These are phyloP conservation scores for Macrolepiota dolichaula DNA, from an alignment of 768 basidiomycete genomes.

Conservation along the genomic window DNA sequence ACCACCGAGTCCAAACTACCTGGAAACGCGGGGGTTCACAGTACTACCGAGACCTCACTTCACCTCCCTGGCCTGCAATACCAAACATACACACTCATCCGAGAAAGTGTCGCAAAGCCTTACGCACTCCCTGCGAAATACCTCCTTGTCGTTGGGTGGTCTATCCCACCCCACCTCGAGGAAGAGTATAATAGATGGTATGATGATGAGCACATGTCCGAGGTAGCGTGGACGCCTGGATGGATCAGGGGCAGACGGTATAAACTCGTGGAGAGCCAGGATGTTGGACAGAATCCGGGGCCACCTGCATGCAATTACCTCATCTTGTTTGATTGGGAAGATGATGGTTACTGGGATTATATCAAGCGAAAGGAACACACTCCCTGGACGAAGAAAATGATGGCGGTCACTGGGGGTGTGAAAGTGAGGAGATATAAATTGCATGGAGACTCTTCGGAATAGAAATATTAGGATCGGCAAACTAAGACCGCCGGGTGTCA, in stretches of 20 bases:
- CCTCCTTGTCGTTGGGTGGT: slow-evolving; percentile 20
- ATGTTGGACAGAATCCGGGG: neutral
- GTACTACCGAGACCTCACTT: slow-evolving; percentile 20
- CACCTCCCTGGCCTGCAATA: slow-evolving; percentile 23
- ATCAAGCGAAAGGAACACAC: neutral
- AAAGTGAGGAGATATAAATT: neutral
- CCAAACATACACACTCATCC: slow-evolving; percentile 21
- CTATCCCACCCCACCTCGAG: slow-evolving; percentile 18
- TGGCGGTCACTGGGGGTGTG: neutral
- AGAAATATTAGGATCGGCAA: neutral
- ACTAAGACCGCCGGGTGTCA: neutral
- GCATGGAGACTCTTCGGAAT: neutral
- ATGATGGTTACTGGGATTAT: neutral
- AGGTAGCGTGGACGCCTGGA: slow-evolving; percentile 26
- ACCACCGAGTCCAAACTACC: slow-evolving; percentile 22
- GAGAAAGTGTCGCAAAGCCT: slow-evolving; percentile 13
- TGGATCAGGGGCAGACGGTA: slow-evolving; percentile 27
- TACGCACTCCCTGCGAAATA: slow-evolving; percentile 19
- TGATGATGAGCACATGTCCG: slow-evolving; percentile 23
- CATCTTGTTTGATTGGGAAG: neutral
- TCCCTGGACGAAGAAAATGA: neutral
- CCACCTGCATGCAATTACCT: neutral
- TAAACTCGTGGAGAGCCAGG: slow-evolving; percentile 17
- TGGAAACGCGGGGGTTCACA: slow-evolving; percentile 21
- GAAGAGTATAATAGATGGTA: slow-evolving; percentile 23